Evolutionary conservation across 345 rosid species (phyloP), one percentile per base, ranked within the genome.

Genomic region (Sonneratia caseolaris): DNA sequence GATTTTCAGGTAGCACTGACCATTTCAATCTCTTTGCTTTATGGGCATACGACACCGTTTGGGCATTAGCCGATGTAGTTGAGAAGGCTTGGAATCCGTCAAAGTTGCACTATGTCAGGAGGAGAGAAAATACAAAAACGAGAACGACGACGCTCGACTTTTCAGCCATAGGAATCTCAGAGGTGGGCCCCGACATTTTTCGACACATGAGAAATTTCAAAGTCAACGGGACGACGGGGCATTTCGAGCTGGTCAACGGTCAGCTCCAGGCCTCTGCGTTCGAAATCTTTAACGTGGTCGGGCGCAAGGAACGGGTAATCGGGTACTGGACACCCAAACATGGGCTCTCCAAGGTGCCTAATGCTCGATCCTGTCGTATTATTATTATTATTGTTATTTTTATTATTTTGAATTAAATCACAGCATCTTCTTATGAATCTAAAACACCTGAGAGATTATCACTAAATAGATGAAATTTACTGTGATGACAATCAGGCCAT

Each of bases 281-380:
- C 49, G 72, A 81, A 68, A 74, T 84, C 64, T 57, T 83, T 21
- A 86, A 84, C 64, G 86, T 86, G 18, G 70, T 55, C 13, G 83
- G 78, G 19, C 40, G 47, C n/a, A 71, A 32, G 15, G 65, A 22
- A 16, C 73, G 70, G 75, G 57, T 18, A 19, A 22, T 82, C 1
- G 87, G 87, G 24, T 82, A 71, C 64, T 86, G 86, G 87, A 82
- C 76, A 2, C 67, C 57, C 0, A 2, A 68, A 32, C 37, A 57
- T 9, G 82, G 74, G 68, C 67, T 82, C 2, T 3, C 5, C 6
- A 43, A 24, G 24, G 27, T 15, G 8, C 19, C 74, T 37, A 7
- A 13, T 19, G 13, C 66, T 61, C 37, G 3, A 61, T 27, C 32
- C 32, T 27, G 32, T 27, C 32, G 32, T 27, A 27, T 27, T 27